Evolutionary conservation across 192 early-diverging fungal species (phyloP).

Genomic region (Geranomyces variabilis): DNA sequence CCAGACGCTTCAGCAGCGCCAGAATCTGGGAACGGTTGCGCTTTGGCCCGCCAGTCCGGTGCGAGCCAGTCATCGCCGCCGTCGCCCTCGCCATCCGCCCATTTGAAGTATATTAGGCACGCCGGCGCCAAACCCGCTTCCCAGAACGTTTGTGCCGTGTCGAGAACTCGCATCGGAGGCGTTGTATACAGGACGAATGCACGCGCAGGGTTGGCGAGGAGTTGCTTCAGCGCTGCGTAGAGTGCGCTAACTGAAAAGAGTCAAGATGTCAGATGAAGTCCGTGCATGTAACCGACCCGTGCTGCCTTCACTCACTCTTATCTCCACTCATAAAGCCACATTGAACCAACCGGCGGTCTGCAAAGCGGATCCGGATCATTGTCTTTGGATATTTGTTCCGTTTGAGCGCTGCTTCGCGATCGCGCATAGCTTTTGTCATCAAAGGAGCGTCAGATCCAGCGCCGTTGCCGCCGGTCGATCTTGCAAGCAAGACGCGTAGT

Average conservation of each 20-base stretch:
- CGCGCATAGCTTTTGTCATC: conserved; percentile 78
- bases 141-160: conserved; percentile 47
- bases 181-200: conserved; percentile 43
- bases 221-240: neutral
- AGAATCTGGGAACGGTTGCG: conserved; percentile 37
- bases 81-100: conserved; percentile 33
- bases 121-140: conserved; percentile 47
- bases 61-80: conserved; percentile 12
- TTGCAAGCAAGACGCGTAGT: conserved; percentile 63
- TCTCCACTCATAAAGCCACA: conserved; percentile 74
- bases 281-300: too few species aligned
- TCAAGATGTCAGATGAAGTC: too few species aligned
- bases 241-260: neutral
- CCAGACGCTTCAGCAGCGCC: neutral
- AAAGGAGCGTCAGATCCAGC: conserved; percentile 69
- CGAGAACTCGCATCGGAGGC: conserved; percentile 44
- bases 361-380: conserved; percentile 81
- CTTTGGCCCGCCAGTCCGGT: conserved; percentile 11
- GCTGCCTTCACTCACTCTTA: conserved; percentile 51
- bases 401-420: conserved; percentile 64
- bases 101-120: conserved; percentile 51
- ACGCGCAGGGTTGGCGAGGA: conserved; percentile 14
- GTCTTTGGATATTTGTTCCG: conserved; percentile 74
- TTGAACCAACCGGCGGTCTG: conserved; percentile 75
- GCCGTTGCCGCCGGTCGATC: neutral